Base-by-base conservation (phyloP, 352 stramenopile species). In the Globisporangium spinosum region DNA sequence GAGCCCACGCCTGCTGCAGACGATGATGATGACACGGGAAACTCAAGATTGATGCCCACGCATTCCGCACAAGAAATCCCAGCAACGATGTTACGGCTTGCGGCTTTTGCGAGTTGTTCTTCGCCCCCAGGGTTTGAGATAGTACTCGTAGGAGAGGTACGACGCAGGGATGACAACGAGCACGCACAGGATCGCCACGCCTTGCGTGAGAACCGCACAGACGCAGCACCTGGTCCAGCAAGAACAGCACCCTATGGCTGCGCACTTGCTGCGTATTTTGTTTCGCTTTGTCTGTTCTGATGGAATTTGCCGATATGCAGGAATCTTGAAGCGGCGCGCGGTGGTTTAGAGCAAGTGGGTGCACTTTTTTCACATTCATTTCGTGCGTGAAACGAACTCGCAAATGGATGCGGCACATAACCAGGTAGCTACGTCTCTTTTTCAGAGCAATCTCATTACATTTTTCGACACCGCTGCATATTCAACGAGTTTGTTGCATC, bases 121-220 rank as follows among this genome's bases (percentile, higher is more conserved):
- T 72, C 56, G 20, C 74, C 80, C 80, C 80, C 80, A 88, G 22
- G 70, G 60, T 25, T 84, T 84, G 35, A 85, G 64, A 29, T 78
- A 83, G 58, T 75, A 75, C 51, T 84, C 74, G 56, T 79, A 85
- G 5, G 59, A 70, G 27, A 88, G 43, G 62, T 83, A 86, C 12
- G 69, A 70, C 7, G 64, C 62, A 1, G 68, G 69, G 17, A 88
- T 71, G 60, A 84, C 67, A 27, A 71, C 69, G 2, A 85, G 45
- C 43, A 86, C 62, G 55, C 73, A 70, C 17, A 35, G 67, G 6
- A 80, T 43, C 8, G 70, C 56, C 17, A 75, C 43, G 9, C 78
- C 29, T 55, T 77, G 77, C 47, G 62, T 62, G 38, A 82, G n/a
- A n/a, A 77, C 43, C 22, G 65, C 49, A 23, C 68, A 75, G 13